Evolutionary conservation across 1,139 yeast genomes (phyloP).

Genomic region (Hemisphaericaspora xylofermentans): DNA sequence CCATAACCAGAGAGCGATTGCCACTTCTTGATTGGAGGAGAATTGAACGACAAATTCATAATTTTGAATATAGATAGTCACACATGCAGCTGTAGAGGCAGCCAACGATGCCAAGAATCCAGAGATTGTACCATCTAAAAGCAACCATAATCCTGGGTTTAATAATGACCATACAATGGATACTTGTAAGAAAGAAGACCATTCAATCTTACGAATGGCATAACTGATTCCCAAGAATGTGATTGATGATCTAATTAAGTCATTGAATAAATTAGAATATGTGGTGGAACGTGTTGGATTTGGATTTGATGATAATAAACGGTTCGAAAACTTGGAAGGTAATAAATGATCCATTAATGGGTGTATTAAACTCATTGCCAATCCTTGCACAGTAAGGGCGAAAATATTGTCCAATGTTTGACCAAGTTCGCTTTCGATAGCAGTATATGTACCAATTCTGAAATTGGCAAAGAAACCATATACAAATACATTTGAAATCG

Average conservation of each 20-base stretch:
- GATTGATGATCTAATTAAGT: conserved; percentile 56
- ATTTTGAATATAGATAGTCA: conserved; percentile 35
- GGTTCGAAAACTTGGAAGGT: conserved; percentile 33
- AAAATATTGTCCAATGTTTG: conserved; percentile 23
- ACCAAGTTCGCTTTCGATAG: conserved; percentile 9
- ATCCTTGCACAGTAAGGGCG: conserved; percentile 49
- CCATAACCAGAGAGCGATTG: conserved; percentile 47
- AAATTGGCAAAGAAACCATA: conserved; percentile 31
- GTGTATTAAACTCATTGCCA: conserved; percentile 59
- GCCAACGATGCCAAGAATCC: conserved; percentile 56
- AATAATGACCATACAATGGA: conserved; percentile 72
- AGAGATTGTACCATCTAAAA: conserved; percentile 71
- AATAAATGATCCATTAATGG: conserved; percentile 58
- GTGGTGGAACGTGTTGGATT: conserved; percentile 27
- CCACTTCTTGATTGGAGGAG: conserved; percentile 21
- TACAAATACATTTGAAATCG: conserved; percentile 34
- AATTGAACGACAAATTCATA: conserved; percentile 19
- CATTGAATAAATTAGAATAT: conserved; percentile 34
- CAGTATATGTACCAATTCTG: conserved; percentile 15
- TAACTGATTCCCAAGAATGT: conserved; percentile 83
- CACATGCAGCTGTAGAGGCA: conserved; percentile 42
- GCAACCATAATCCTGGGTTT: conserved; percentile 78
- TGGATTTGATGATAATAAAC: conserved; percentile 33
- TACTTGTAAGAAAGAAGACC: conserved; percentile 77
- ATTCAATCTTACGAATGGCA: conserved; percentile 76